Base-by-base conservation (phyloP, 805 yeast genomes). In the Myxozyma melibiosi region DNA sequence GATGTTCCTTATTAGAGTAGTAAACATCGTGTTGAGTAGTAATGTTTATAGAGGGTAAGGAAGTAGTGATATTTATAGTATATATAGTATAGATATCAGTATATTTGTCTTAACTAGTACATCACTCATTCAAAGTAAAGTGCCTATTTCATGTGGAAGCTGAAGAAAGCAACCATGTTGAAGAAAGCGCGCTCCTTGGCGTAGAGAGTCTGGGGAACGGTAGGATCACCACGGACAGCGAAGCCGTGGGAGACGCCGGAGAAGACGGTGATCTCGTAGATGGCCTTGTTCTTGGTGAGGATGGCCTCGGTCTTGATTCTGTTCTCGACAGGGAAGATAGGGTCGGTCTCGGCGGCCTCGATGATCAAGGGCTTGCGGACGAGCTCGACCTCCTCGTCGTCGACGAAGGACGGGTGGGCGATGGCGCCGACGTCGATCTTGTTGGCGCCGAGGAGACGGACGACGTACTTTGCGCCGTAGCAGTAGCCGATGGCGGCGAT, bases 371-470 rank as follows among this genome's bases (percentile, higher is more conserved):
- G 96, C 59, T 72, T 74, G 62, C 78, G 81, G 64, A 91, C 70
- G 1, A 74, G 79, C 51, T 76, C 80, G 46, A 89, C 77, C 67
- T 87, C 95, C 37, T 83, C 90, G 33, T 78, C 77, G 11, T 77
- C 58, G 14, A 88, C 84, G 59, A 85, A 79, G 2, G 95, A 85
- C 4, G 97, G 97, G 72, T 91, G 97, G 7, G 94, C 94, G 61
- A 82, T 72, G 14, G 92, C 95, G 66, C 81, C 89, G 16, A 78
- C 86, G 59, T 81, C 80, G 34, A 80, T 78, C 38, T 52, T 55
- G 39, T 57, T 64, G 51, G 54, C 55, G 22, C 71, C 77, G 30
- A 81, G 70, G 55, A 84, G 80, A 58, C 79, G 82, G 55, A 86
- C 65, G 33, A 80, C 83, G 65, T 76, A 84, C 71, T 84, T 86